A percentile compares a stretch with the other conserved stretches of the same genome.
phyloP scores from a whole-genome alignment of 805 yeast species.

The Grigorovia transvaalensis region DNA sequence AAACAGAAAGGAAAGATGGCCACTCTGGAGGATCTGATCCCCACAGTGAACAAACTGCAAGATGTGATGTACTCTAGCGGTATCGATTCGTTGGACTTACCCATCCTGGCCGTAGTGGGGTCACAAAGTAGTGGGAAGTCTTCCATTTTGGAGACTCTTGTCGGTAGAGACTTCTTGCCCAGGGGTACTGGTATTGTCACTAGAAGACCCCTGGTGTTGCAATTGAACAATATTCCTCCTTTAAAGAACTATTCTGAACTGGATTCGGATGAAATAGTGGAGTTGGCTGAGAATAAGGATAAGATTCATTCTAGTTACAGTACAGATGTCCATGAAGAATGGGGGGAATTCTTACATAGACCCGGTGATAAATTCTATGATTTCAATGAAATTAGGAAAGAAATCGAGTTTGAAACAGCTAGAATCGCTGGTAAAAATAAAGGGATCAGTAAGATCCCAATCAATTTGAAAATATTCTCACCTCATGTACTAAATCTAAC shows the following conservation, averaged over 20 bases:
- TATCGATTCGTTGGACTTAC: conserved; percentile 79
- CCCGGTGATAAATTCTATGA: conserved; percentile 83
- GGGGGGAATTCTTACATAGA: conserved; percentile 95
- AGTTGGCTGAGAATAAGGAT: conserved; percentile 1
- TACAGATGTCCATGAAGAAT: conserved; percentile 41
- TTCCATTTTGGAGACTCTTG: conserved; percentile 87
- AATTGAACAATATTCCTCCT: conserved; percentile 50
- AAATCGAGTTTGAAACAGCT: conserved; percentile 85
- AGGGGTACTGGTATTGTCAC: conserved; percentile 97
- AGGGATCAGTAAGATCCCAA: conserved; percentile 88
- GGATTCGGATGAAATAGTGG: conserved; percentile 1
- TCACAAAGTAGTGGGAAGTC: conserved; percentile 96
- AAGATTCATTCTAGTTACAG: conserved; percentile 1
- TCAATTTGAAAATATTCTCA: conserved; percentile 83
- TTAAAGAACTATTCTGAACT: conserved; percentile 5
- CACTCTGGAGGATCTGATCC: conserved; percentile 41
- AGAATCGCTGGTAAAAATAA: conserved; percentile 59
- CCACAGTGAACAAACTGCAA: conserved; percentile 80
- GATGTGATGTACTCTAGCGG: conserved; percentile 98
- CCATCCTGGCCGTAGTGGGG: conserved; percentile 91
- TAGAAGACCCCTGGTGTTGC: conserved; percentile 84
- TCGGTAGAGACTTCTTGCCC: conserved; percentile 91
- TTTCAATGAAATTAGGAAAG: conserved; percentile 80
- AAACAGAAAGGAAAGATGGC: conserved; percentile 16
- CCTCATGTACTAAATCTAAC: conserved; percentile 93